A percentile compares a stretch with the other conserved stretches of the same genome.
phyloP scores from a whole-genome alignment of 192 early-diverging fungal species.

The Podila minutissima region DNA sequence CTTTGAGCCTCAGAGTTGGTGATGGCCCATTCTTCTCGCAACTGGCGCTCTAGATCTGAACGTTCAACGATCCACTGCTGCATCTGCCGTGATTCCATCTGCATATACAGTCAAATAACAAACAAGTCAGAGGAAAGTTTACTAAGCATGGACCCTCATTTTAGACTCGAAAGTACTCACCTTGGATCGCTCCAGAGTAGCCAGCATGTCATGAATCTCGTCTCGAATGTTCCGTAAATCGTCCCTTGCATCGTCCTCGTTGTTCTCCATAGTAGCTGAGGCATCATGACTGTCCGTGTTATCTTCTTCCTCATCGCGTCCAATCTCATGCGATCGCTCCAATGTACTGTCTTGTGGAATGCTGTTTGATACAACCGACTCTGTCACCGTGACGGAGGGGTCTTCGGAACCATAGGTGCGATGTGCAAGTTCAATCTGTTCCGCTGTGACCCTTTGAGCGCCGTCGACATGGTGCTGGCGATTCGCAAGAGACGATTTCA shows the following conservation, averaged over 20 bases:
- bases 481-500: neutral
- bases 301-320: neutral
- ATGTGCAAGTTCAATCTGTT: no score
- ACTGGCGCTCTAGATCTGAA: neutral
- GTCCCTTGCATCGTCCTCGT: neutral
- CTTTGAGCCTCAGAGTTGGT: neutral
- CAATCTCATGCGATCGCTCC: neutral
- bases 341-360: no score
- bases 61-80: constrained; percentile 20
- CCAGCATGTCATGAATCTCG: neutral
- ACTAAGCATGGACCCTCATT: neutral
- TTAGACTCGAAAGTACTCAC: neutral
- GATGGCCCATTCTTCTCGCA: neutral
- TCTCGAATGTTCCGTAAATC: neutral
- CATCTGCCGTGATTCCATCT: constrained; percentile 13
- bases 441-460: no score
- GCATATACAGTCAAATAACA: neutral
- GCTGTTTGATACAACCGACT: no score
- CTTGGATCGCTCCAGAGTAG: neutral
- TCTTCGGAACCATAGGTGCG: no score
- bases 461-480: neutral
- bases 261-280: neutral
- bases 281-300: neutral
- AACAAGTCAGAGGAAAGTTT: neutral
- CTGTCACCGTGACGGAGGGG: no score